Base-by-base conservation (phyloP, 164 flowering plant genomes). In the Liriodendron chinense region DNA sequence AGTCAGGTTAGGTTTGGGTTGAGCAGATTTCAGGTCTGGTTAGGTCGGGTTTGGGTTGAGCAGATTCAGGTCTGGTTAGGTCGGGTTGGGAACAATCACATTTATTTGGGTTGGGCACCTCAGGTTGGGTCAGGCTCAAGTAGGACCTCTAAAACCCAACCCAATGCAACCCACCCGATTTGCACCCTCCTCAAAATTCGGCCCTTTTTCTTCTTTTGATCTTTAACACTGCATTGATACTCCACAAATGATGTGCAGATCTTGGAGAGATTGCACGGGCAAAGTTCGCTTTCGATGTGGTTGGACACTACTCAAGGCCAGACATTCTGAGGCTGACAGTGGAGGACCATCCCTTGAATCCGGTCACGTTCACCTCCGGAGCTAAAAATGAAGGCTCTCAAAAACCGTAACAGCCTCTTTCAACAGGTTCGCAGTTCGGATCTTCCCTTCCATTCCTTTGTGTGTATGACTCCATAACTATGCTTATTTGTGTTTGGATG, bases 221-320 rank as follows among this genome's bases (percentile, higher is more conserved):
- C 34, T 28, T 28, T 28, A 28, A 28, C 34, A 28, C 34, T 28
- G 20, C 61, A 12, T 56, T 56, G 61, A 56, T 56, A 18, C 2
- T 56, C 20, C 34, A 22, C 34, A 22, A 63, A 67, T 68, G 49
- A 3, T 75, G 47, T 62, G 26, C 77, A 92, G 97, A 92, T 87
- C 86, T 92, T 63, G 94, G 95, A 71, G 97, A 92, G 72, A 87
- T 92, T 65, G 89, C 81, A 25, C 79, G 91, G 23, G 95, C 89
- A 24, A 92, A 92, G 75, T 91, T 91, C 69, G 94, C 81, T 74
- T 92, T 92, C 73, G 95, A 92, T 78, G 97, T 89, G 80, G 94
- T 91, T 43, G 97, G 97, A 21, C 97, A 92, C 78, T 92, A 92
- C 74, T 65, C 95, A 65, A 87, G 97, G 73, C 92, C 95, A n/a